Evolutionary conservation across 345 rosid genomes (phyloP).

Genomic region (Brassica napus): DNA sequence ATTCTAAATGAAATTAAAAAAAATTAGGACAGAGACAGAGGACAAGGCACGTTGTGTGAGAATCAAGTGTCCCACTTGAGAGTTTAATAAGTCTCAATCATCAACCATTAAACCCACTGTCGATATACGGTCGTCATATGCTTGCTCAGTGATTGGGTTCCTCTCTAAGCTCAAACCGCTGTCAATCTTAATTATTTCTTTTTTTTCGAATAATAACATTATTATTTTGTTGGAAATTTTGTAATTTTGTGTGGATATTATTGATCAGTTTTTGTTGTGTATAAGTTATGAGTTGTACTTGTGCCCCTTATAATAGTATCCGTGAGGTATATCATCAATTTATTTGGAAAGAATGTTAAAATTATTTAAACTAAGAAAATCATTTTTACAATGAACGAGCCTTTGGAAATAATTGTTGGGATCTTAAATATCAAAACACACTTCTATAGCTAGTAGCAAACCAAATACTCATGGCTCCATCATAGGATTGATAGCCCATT

Average conservation of each 20-base stretch:
- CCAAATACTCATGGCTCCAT: neutral
- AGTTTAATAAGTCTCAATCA: slow-evolving; percentile 37
- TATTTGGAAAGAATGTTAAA: neutral
- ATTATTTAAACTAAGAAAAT: neutral
- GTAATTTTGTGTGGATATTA: slow-evolving; percentile 37
- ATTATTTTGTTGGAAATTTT: slow-evolving; percentile 32
- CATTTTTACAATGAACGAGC: neutral
- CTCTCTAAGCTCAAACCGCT: slow-evolving; percentile 34
- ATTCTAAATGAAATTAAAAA: neutral
- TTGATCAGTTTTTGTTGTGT: slow-evolving; percentile 31
- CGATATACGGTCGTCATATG: slow-evolving; percentile 41
- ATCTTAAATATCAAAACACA: neutral
- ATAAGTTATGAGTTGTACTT: slow-evolving; percentile 37
- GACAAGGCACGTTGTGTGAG: slow-evolving; percentile 45
- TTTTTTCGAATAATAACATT: slow-evolving; percentile 10
- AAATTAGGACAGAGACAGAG: slow-evolving; percentile 17
- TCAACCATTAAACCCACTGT: slow-evolving; percentile 37
- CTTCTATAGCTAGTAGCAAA: neutral
- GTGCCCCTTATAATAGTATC: slow-evolving; percentile 37
- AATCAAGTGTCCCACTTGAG: slow-evolving; percentile 38
- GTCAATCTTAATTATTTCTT: slow-evolving; percentile 35
- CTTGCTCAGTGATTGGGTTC: slow-evolving; percentile 42
- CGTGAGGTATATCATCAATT: neutral
- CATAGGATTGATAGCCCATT: neutral
- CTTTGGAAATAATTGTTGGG: neutral